These are phyloP conservation scores for Asclepias syriaca DNA, from an alignment of 257 asterid species.

Conservation along the genomic window DNA sequence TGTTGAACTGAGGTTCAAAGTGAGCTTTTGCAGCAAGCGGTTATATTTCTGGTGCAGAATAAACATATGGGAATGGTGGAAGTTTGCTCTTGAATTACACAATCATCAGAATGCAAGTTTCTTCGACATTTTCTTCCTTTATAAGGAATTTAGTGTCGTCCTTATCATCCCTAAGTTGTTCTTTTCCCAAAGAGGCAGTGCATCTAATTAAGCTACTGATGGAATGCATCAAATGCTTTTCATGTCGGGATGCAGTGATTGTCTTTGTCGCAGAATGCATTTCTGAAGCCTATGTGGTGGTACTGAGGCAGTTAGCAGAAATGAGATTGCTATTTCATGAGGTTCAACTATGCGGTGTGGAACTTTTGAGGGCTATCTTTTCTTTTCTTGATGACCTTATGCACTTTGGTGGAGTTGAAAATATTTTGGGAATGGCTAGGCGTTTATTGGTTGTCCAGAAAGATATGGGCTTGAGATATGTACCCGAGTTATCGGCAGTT, in stretches of 20 bases:
- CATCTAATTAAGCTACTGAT: constrained; percentile 59
- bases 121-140: constrained; percentile 38
- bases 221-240: constrained; percentile 51
- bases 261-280: constrained; percentile 47
- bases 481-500: too few species aligned
- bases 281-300: constrained; percentile 69
- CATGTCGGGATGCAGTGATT: constrained; percentile 47
- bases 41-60: constrained; percentile 53
- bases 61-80: constrained; percentile 57
- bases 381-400: constrained; percentile 43
- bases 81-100: constrained; percentile 72
- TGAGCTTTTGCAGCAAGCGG: constrained; percentile 76
- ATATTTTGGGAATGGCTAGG: constrained; percentile 54
- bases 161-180: constrained; percentile 67
- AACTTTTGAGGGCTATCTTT: constrained; percentile 56
- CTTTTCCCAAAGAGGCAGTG: constrained; percentile 63
- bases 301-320: constrained; percentile 61
- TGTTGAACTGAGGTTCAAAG: constrained; percentile 57
- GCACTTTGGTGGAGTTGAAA: constrained; percentile 57
- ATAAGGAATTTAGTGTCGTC: constrained; percentile 52
- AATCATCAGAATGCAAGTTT: constrained; percentile 42
- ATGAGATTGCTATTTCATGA: constrained; percentile 56
- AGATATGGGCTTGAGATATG: constrained; percentile 85
- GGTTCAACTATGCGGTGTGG: constrained; percentile 68
- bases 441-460: constrained; percentile 64